A percentile compares a stretch with the other conserved stretches of the same genome.
Evolutionary conservation across 2,329 filamentous ascomycete genomes (phyloP).

Genomic region (Hypoxylon sp.): DNA sequence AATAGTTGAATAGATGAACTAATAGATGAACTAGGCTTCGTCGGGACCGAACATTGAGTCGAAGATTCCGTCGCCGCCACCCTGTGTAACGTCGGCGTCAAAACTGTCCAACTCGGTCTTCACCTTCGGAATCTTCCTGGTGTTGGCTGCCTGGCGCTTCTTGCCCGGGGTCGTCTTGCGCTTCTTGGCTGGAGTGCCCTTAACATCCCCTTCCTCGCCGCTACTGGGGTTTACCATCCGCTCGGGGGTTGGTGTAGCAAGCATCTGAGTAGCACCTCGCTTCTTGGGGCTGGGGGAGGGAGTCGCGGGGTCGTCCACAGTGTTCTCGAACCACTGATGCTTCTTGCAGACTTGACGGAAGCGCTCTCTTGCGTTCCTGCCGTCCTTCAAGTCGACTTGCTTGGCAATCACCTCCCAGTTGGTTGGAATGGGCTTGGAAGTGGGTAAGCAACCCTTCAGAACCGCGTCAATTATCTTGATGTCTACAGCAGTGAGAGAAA

Average conservation of each 20-base stretch:
- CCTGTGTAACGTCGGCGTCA: background rate
- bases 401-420: constrained; percentile 9
- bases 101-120: background rate
- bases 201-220: constrained; percentile 19
- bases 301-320: background rate
- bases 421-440: background rate
- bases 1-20: background rate
- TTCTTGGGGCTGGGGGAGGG: constrained; percentile 8
- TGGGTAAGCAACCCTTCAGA: constrained; percentile 8
- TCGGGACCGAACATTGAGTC: background rate
- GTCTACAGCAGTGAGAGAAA: background rate
- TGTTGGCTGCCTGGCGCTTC: background rate
- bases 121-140: background rate
- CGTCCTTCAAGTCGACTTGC: constrained; percentile 15
- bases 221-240: background rate
- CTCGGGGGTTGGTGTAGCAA: background rate
- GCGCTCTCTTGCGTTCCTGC: constrained; percentile 3
- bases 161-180: background rate
- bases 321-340: constrained; percentile 20
- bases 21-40: background rate
- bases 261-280: background rate
- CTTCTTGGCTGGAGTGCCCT: constrained; percentile 18
- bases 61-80: background rate
- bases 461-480: constrained; percentile 23
- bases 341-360: constrained; percentile 35